These are phyloP conservation scores for Saccharomyces hybrid DNA, from an alignment of 1,139 yeast genomes.

Conservation along the genomic window DNA sequence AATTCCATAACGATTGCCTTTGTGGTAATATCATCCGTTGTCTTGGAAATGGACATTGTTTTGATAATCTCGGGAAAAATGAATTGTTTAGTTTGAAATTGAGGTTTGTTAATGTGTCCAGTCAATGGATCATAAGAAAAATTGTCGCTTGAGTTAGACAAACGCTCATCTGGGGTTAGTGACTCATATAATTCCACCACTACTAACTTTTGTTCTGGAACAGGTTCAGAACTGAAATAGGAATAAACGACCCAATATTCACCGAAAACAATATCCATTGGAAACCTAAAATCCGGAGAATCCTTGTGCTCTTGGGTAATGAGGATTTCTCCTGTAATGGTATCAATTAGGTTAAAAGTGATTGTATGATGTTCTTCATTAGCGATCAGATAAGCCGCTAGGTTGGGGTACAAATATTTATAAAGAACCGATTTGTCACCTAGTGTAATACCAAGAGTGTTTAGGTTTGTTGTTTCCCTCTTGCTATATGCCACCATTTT, in stretches of 20 bases:
- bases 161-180: slow-evolving; percentile 39
- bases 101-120: slow-evolving; percentile 34
- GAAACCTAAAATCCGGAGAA: slow-evolving; percentile 32
- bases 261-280: slow-evolving; percentile 53
- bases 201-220: slow-evolving; percentile 45
- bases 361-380: slow-evolving; percentile 32
- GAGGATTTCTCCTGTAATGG: slow-evolving; percentile 59
- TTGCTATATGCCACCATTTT: slow-evolving; percentile 35
- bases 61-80: slow-evolving; percentile 50
- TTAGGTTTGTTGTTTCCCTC: slow-evolving; percentile 40
- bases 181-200: slow-evolving; percentile 78
- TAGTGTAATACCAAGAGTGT: slow-evolving; percentile 63
- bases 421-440: slow-evolving; percentile 71
- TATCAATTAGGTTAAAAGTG: slow-evolving; percentile 52
- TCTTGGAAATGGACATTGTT: slow-evolving; percentile 49
- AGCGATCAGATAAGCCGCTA: slow-evolving; percentile 48
- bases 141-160: slow-evolving; percentile 9
- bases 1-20: slow-evolving; percentile 59
- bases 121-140: slow-evolving; percentile 15
- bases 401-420: slow-evolving; percentile 73
- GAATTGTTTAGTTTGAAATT: slow-evolving; percentile 47
- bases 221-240: slow-evolving; percentile 45
- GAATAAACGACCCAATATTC: slow-evolving; percentile 82
- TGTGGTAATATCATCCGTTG: slow-evolving; percentile 67
- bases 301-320: slow-evolving; percentile 40